Conservation (phyloP, 2,329 filamentous ascomycete genomes). For the Scedosporium minutisporum region DNA sequence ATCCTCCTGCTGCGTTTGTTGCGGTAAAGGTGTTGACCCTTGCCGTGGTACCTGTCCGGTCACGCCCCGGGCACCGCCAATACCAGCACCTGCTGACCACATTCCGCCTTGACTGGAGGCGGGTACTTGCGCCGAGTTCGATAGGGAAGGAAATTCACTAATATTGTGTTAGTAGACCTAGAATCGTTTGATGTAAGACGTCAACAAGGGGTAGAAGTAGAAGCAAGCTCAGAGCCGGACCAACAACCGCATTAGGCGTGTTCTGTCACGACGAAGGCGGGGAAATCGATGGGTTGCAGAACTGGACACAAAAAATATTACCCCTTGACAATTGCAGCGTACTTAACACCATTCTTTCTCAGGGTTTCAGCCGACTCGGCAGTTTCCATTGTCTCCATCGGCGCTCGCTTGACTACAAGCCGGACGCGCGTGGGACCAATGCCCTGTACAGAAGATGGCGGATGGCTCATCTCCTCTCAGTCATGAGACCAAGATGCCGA, state of each 20-base stretch:
- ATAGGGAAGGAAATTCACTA: slow-evolving; percentile 58
- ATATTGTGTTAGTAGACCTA: not conserved
- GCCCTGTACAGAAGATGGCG: not conserved
- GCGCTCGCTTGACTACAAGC: slow-evolving; percentile 4
- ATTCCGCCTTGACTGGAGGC: slow-evolving; percentile 39
- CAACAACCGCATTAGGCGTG: not conserved
- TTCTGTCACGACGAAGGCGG: not conserved
- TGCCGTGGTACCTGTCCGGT: slow-evolving; percentile 40
- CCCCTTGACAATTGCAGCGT: slow-evolving; percentile 23
- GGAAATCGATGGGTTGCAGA: not conserved
- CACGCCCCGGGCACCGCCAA: slow-evolving; percentile 30
- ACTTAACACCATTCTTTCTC: slow-evolving; percentile 12
- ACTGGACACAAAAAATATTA: slow-evolving; percentile 9
- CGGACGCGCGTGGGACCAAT: slow-evolving; percentile 6
- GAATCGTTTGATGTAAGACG: not conserved
- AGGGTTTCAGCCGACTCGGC: not conserved
- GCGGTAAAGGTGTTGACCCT: slow-evolving; percentile 39
- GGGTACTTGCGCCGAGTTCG: slow-evolving; percentile 47
- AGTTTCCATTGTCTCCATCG: not conserved
- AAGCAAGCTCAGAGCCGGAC: not conserved
- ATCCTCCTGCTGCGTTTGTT: slow-evolving; percentile 40
- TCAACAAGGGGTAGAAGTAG: not conserved
- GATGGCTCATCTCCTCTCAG: not conserved
- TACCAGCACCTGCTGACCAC: slow-evolving; percentile 38
- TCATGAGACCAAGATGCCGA: slow-evolving; percentile 9